Evolutionary conservation across 306 rosid genomes (phyloP).

Genomic region (Cicer arietinum): DNA sequence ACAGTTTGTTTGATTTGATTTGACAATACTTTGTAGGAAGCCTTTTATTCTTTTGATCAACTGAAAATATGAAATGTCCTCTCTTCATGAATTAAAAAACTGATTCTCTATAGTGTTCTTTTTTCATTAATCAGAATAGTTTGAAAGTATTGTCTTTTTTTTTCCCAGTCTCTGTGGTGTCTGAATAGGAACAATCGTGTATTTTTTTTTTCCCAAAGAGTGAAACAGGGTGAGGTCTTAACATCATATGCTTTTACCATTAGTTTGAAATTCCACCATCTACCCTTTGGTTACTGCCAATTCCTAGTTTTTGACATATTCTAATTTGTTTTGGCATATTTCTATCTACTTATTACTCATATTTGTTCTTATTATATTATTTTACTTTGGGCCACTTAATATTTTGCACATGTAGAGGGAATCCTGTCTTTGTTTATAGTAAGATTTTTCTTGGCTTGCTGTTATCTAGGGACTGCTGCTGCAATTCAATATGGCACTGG

Average conservation of each 20-base stretch:
- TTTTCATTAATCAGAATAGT: conserved; percentile 4
- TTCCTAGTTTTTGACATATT: conserved; percentile 6
- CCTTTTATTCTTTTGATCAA: not conserved
- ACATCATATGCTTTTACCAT: conserved; percentile 1
- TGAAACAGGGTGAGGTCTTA: conserved; percentile 11
- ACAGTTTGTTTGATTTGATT: not conserved
- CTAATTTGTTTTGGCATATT: conserved; percentile 5
- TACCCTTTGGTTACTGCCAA: conserved; percentile 1
- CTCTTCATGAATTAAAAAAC: not conserved
- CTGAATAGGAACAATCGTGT: not conserved
- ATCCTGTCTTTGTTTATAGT: conserved; percentile 8
- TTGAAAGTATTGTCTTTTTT: not conserved
- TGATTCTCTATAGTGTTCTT: not conserved
- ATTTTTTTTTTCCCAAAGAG: conserved; percentile 1
- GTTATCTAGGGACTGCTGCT: conserved; percentile 73
- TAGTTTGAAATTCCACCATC: conserved; percentile 15
- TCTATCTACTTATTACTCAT: not conserved
- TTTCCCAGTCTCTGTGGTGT: not conserved
- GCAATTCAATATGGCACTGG: conserved; percentile 89
- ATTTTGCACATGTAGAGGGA: conserved; percentile 14
- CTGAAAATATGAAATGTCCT: not conserved
- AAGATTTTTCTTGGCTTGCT: conserved; percentile 8
- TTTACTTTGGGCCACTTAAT: conserved; percentile 17
- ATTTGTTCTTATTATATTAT: conserved; percentile 6
- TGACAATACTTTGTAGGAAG: not conserved